A percentile compares a stretch with the other conserved stretches of the same genome.
These are phyloP conservation scores for Amanita muscaria DNA, from an alignment of 768 basidiomycete species.

Conservation along the genomic window DNA sequence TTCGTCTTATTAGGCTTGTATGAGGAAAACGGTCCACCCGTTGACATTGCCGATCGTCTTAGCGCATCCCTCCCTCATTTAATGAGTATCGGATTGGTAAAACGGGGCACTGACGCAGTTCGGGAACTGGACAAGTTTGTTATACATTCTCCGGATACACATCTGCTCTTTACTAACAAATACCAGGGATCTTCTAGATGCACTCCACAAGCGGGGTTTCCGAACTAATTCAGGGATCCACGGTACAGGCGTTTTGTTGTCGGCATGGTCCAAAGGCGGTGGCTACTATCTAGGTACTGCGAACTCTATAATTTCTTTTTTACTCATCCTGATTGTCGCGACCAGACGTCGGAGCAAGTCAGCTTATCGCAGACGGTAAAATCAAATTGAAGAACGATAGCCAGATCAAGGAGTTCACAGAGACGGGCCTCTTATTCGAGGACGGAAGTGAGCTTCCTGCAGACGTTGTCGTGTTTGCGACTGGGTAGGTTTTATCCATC, in stretches of 20 bases:
- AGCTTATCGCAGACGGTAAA: constrained; percentile 52
- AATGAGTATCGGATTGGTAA: constrained; percentile 15
- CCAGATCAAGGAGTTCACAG: constrained; percentile 33
- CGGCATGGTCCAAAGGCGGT: constrained; percentile 24
- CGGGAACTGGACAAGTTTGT: constrained; percentile 30
- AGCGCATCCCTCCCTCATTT: constrained; percentile 37
- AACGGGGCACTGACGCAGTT: constrained; percentile 15
- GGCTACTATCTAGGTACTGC: constrained; percentile 34
- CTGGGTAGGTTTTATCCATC: constrained; percentile 27
- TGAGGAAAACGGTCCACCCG: constrained; percentile 38
- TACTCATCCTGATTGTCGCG: no score
- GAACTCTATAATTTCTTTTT: no score
- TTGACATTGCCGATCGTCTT: constrained; percentile 43
- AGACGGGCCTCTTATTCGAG: constrained; percentile 33
- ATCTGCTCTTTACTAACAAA: constrained; percentile 16
- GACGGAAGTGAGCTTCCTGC: constrained; percentile 36
- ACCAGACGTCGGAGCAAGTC: constrained; percentile 45
- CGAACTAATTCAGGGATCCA: constrained; percentile 33
- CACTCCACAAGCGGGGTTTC: constrained; percentile 39
- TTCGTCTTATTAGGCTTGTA: constrained; percentile 23
- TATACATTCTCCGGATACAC: neutral
- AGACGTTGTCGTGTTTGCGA: constrained; percentile 46
- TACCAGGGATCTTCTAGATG: constrained; percentile 37
- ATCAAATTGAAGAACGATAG: constrained; percentile 58
- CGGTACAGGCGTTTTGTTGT: constrained; percentile 29